phyloP scores from a whole-genome alignment of 176 grass and related monocot genomes.

The Zea mays region DNA sequence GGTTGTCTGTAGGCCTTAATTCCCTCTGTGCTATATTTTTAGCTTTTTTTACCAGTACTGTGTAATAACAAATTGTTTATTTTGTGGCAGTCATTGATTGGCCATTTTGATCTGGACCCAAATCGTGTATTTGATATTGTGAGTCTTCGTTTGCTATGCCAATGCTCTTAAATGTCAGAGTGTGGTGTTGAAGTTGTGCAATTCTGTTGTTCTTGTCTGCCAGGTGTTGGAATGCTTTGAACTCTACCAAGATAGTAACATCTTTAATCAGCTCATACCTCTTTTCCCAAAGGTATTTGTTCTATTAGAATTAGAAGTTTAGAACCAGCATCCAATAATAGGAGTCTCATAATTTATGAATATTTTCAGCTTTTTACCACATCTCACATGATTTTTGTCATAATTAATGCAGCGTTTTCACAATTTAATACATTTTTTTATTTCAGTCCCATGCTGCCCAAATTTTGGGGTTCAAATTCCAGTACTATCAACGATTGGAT shows the following conservation, averaged over 20 bases:
- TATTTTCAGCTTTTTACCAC: constrained; percentile 15
- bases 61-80: constrained; percentile 29
- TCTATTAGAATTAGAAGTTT: not conserved
- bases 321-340: constrained; percentile 5
- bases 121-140: constrained; percentile 99
- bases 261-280: constrained; percentile 91
- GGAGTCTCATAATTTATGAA: constrained; percentile 23
- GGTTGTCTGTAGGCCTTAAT: constrained; percentile 44
- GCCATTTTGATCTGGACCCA: constrained; percentile 98
- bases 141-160: constrained; percentile 50
- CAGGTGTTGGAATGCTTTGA: constrained; percentile 97
- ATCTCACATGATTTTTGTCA: not conserved
- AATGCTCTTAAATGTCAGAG: constrained; percentile 8
- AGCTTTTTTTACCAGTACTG: constrained; percentile 5
- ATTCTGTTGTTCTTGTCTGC: constrained; percentile 36
- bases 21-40: constrained; percentile 25
- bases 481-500: constrained; percentile 96
- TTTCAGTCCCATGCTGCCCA: constrained; percentile 92
- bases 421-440: constrained; percentile 30
- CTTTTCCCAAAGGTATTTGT: constrained; percentile 93
- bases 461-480: constrained; percentile 99
- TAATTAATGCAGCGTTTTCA: constrained; percentile 6
- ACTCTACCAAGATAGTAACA: constrained; percentile 79
- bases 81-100: constrained; percentile 85
- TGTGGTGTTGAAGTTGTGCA: constrained; percentile 21